Conservation (phyloP, 2,329 filamentous ascomycete genomes). For the Massarina eburnea region DNA sequence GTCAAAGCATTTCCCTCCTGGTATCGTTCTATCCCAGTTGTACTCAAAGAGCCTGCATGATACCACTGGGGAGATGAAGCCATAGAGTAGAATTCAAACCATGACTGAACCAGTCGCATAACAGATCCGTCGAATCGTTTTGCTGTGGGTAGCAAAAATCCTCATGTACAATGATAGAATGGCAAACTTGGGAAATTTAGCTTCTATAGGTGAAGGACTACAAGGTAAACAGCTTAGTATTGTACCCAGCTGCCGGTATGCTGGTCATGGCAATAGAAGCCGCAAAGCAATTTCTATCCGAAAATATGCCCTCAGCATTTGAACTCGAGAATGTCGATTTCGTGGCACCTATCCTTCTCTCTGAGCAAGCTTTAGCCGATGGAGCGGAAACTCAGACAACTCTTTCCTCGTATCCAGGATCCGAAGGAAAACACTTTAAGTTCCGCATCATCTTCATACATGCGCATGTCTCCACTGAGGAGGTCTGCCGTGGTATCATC, state of each 20-base stretch:
- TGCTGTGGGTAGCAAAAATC: too few relatives aligned
- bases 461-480: background rate
- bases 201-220: slow-evolving; percentile 26
- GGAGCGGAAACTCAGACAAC: background rate
- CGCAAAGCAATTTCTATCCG: background rate
- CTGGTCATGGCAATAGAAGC: background rate
- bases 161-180: too few relatives aligned
- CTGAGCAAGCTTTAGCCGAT: background rate
- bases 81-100: too few relatives aligned
- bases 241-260: slow-evolving; percentile 1
- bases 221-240: slow-evolving; percentile 17
- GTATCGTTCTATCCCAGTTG: too few relatives aligned
- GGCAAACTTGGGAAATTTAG: slow-evolving; percentile 4
- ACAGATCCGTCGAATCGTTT: too few relatives aligned
- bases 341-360: background rate
- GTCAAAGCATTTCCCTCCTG: too few relatives aligned
- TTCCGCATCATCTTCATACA: background rate
- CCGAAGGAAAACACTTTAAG: background rate
- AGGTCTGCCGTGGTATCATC: background rate
- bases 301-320: background rate
- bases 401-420: background rate
- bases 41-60: too few relatives aligned
- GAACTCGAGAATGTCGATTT: background rate
- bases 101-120: too few relatives aligned
- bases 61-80: too few relatives aligned